Evolutionary conservation across 2,329 filamentous ascomycete species (phyloP).

Genomic region (Aspergillus transmontanensis): DNA sequence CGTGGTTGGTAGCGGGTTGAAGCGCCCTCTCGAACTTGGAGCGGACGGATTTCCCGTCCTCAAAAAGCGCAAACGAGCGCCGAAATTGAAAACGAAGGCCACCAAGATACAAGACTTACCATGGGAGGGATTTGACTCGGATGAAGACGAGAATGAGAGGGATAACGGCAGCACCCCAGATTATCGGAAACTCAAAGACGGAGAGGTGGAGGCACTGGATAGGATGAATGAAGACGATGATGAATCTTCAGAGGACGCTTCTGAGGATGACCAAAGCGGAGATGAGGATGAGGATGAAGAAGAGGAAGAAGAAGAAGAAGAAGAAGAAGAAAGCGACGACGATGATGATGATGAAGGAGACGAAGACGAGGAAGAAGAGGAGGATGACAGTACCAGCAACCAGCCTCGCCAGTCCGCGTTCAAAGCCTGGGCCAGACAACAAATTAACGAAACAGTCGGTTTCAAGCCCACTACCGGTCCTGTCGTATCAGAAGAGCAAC

Average conservation of each 20-base stretch:
- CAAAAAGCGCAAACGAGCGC: slow-evolving; percentile 75
- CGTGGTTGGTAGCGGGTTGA: slow-evolving; percentile 72
- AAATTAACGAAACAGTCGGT: slow-evolving; percentile 81
- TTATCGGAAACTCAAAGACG: slow-evolving; percentile 27
- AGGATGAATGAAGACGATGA: slow-evolving; percentile 33
- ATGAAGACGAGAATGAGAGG: slow-evolving; percentile 34
- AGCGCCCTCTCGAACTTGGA: slow-evolving; percentile 80
- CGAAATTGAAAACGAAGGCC: slow-evolving; percentile 47
- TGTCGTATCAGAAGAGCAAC: slow-evolving; percentile 34
- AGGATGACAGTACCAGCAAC: slow-evolving; percentile 26
- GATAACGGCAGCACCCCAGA: slow-evolving; percentile 39
- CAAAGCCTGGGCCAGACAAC: slow-evolving; percentile 88
- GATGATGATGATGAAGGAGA: slow-evolving; percentile 40
- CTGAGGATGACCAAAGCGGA: slow-evolving; percentile 33
- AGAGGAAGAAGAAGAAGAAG: slow-evolving; percentile 27
- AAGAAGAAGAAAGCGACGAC: slow-evolving; percentile 30
- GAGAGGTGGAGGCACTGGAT: slow-evolving; percentile 13
- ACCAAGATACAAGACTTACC: slow-evolving; percentile 40
- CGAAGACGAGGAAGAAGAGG: slow-evolving; percentile 34
- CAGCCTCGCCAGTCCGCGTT: slow-evolving; percentile 66
- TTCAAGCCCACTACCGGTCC: slow-evolving; percentile 55
- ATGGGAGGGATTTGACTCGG: slow-evolving; percentile 50
- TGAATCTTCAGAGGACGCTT: slow-evolving; percentile 16
- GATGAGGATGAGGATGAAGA: slow-evolving; percentile 20
- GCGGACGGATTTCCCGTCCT: slow-evolving; percentile 79